Base-by-base conservation (phyloP, 257 asterid genomes). In the Fraxinus americana region DNA sequence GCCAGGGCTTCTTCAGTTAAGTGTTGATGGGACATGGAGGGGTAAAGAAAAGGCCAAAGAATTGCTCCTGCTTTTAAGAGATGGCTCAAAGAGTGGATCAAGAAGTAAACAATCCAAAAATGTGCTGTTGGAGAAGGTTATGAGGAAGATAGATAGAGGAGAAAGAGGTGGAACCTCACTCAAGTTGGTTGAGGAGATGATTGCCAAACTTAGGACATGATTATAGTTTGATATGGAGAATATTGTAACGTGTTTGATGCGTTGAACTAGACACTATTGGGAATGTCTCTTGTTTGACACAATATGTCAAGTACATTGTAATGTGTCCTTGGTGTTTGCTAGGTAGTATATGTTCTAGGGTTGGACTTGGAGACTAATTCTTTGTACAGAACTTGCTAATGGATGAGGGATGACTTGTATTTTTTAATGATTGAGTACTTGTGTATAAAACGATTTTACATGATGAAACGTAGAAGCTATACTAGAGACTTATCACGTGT, bases 131-230 rank as follows among this genome's bases (percentile, higher is more conserved):
- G 93, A 89, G 74, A 83, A 87, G 79, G 91, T 83, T 29, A 93
- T 93, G 97, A 85, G 93, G 71, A 84, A 84, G 90, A 93, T 93
- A 32, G 98, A 93, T 79, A 74, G 88, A 78, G 96, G 82, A 50
- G 96, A 90, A 41, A 86, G 87, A 67, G 77, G 74, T n/a, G 97
- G 90, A 35, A 84, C 83, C 48, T 89, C 89, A 3, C 38, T 86
- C 5, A 82, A 86, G 76, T 11, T 88, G 72, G 92, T 93, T 79
- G 97, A 93, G 87, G 91, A 90, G 83, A 90, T 91, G 95, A 91
- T 91, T 59, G 94, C 95, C 79, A 93, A 86, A 85, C 97, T 93
- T 75, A 86, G 91, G 74, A 89, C 96, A 77, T 89, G 86, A 89
- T 72, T 48, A 17, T 43, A 43, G 17, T 43, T 43, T 43, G 97